phyloP scores from a whole-genome alignment of 169 alveolate genomes.

The Hepatocystis sp. region DNA sequence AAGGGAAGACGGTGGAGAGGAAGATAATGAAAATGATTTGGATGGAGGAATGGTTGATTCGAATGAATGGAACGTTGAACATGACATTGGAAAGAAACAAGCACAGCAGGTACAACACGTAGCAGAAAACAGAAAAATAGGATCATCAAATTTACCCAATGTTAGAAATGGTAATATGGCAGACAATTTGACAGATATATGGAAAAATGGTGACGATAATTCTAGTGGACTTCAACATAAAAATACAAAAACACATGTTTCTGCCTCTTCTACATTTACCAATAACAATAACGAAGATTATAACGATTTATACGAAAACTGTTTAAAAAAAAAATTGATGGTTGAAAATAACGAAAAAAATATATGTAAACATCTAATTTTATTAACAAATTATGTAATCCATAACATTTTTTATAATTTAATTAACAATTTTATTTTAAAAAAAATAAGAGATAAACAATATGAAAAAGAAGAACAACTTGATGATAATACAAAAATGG shows the following conservation, averaged over 20 bases:
- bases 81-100: neutral
- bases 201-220: too few relatives aligned
- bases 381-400: constrained; percentile 54
- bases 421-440: constrained; percentile 58
- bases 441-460: constrained; percentile 58
- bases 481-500: constrained; percentile 46
- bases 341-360: constrained; percentile 41
- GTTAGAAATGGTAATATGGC: too few relatives aligned
- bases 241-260: too few relatives aligned
- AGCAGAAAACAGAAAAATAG: neutral
- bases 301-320: constrained; percentile 38
- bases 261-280: neutral
- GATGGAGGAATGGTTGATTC: neutral
- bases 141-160: too few relatives aligned
- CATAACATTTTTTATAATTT: constrained; percentile 68
- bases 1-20: neutral
- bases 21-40: neutral
- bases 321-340: constrained; percentile 60
- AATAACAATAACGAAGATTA: neutral
- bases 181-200: too few relatives aligned
- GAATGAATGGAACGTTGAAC: too few relatives aligned
- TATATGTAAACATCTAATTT: constrained; percentile 60
- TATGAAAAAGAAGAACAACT: constrained; percentile 61
- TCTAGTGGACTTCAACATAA: too few relatives aligned
- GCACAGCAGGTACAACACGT: neutral